Conservation (phyloP, 768 basidiomycete genomes). For the Lactifluus piperatus region DNA sequence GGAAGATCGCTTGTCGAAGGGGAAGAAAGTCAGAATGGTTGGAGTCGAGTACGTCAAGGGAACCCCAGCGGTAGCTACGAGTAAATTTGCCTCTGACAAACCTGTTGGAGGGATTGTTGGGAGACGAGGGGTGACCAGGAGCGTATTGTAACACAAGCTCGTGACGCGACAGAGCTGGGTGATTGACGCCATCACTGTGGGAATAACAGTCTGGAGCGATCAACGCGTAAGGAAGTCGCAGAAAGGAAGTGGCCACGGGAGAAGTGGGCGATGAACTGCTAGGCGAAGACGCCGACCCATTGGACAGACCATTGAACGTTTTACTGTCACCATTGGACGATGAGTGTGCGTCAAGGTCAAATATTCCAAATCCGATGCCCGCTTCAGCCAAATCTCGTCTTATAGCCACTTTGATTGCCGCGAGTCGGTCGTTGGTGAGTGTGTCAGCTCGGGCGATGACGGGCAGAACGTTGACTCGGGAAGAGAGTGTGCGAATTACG, state of each 20-base stretch:
- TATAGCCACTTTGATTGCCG: slow-evolving; percentile 71
- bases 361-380: slow-evolving; percentile 85
- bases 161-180: slow-evolving; percentile 50
- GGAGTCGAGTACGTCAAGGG: slow-evolving; percentile 69
- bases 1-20: slow-evolving; percentile 72
- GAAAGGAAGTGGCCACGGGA: slow-evolving; percentile 48
- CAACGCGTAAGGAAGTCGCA: slow-evolving; percentile 75
- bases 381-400: slow-evolving; percentile 74
- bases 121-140: slow-evolving; percentile 35
- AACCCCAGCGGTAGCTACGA: slow-evolving; percentile 78
- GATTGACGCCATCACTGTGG: slow-evolving; percentile 70
- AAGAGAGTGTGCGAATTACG: slow-evolving; percentile 71
- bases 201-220: slow-evolving; percentile 79
- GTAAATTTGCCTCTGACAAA: slow-evolving; percentile 65
- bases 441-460: slow-evolving; percentile 77
- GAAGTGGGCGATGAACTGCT: slow-evolving; percentile 60
- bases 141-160: slow-evolving; percentile 70
- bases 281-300: slow-evolving; percentile 42
- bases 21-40: slow-evolving; percentile 74
- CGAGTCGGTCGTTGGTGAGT: slow-evolving; percentile 73
- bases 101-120: slow-evolving; percentile 37
- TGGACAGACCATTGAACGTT: slow-evolving; percentile 41
- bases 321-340: slow-evolving; percentile 45
- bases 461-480: slow-evolving; percentile 80
- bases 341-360: slow-evolving; percentile 62